phyloP scores from a whole-genome alignment of 75 land plant species.

The Sequoiadendron giganteum region DNA sequence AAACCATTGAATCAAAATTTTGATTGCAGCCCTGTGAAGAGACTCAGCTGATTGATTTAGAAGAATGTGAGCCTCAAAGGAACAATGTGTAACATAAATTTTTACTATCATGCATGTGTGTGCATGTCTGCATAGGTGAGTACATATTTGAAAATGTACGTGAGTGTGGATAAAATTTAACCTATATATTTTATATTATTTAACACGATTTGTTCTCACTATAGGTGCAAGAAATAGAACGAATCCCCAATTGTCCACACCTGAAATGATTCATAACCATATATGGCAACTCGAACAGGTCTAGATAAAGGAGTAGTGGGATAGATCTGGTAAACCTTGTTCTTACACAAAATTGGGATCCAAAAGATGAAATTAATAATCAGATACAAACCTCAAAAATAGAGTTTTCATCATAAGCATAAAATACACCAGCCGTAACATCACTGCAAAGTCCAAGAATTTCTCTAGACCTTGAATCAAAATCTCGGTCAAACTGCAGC shows the following conservation, averaged over 20 bases:
- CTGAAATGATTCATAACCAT: not conserved
- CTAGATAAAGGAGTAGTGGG: not conserved
- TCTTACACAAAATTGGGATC: not conserved
- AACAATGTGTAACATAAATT: too few relatives aligned
- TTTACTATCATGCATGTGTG: too few relatives aligned
- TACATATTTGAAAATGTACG: too few relatives aligned
- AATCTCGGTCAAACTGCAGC: conserved; percentile 65
- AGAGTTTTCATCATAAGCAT: conserved; percentile 88
- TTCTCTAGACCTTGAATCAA: conserved; percentile 65
- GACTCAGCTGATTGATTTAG: too few relatives aligned
- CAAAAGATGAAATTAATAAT: not conserved
- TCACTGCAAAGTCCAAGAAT: conserved; percentile 92
- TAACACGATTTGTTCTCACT: not conserved
- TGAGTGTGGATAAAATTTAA: too few relatives aligned
- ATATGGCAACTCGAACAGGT: not conserved
- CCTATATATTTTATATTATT: not conserved
- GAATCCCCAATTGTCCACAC: not conserved
- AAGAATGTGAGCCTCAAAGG: too few relatives aligned
- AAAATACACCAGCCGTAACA: conserved; percentile 86
- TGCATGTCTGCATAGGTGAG: too few relatives aligned
- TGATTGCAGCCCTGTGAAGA: too few relatives aligned
- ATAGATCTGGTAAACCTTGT: not conserved
- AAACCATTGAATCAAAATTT: too few relatives aligned
- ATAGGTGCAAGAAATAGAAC: not conserved
- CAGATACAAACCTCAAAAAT: conserved; percentile 71